phyloP scores from a whole-genome alignment of 2,329 filamentous ascomycete species.

The Cercospora citrullina region DNA sequence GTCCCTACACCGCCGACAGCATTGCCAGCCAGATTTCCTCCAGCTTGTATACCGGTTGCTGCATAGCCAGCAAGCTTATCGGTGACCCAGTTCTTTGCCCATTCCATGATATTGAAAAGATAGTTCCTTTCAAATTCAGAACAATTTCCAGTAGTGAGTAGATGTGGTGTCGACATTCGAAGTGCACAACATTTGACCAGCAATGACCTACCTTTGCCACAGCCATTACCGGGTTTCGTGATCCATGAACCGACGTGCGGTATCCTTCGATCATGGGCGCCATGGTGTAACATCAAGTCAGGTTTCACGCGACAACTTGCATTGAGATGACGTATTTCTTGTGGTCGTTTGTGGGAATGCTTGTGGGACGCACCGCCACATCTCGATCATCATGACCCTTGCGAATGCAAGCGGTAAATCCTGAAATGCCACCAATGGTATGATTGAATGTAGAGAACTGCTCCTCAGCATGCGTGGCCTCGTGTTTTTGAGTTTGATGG shows the following conservation, averaged over 20 bases:
- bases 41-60: slow-evolving; percentile 39
- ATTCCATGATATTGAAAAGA: slow-evolving; percentile 24
- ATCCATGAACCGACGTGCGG: neutral
- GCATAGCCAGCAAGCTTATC: slow-evolving; percentile 38
- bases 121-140: neutral
- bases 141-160: neutral
- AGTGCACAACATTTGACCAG: neutral
- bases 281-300: slow-evolving; percentile 16
- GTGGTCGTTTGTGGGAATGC: slow-evolving; percentile 8
- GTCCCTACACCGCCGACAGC: slow-evolving; percentile 40
- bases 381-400: slow-evolving; percentile 9
- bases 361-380: slow-evolving; percentile 16
- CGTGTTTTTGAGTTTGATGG: neutral
- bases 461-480: neutral
- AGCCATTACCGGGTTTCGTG: slow-evolving; percentile 1
- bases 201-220: slow-evolving; percentile 5
- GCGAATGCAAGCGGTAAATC: neutral
- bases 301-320: slow-evolving; percentile 20
- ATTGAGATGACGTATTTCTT: slow-evolving; percentile 14
- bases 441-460: neutral
- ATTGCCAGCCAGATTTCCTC: slow-evolving; percentile 42
- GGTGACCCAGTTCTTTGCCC: slow-evolving; percentile 36
- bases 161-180: neutral
- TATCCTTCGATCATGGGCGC: slow-evolving; percentile 12
- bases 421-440: neutral